Evolutionary conservation across 176 grass and related monocot genomes (phyloP).

Genomic region (Oryza brachyantha): DNA sequence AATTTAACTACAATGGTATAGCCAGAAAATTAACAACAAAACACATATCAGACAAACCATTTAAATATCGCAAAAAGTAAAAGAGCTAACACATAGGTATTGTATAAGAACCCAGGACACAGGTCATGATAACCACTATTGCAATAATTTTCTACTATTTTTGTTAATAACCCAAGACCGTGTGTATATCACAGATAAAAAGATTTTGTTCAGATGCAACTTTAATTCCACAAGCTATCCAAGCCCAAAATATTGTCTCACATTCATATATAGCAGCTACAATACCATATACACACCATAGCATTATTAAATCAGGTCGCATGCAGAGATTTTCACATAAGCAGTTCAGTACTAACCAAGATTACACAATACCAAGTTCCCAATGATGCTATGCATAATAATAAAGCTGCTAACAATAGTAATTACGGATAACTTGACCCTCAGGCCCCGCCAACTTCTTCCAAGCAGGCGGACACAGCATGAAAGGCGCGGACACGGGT

Average conservation of each 20-base stretch:
- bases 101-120: neutral
- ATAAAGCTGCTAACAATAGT: slow-evolving; percentile 12
- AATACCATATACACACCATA: slow-evolving; percentile 41
- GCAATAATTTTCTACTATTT: neutral
- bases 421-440: slow-evolving; percentile 28
- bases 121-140: neutral
- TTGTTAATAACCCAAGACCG: neutral
- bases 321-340: slow-evolving; percentile 25
- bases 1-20: neutral
- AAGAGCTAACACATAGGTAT: neutral
- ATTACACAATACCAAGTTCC: slow-evolving; percentile 44
- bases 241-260: neutral
- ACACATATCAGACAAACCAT: neutral
- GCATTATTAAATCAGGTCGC: slow-evolving; percentile 18
- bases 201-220: neutral
- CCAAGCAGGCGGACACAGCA: neutral
- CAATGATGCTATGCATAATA: slow-evolving; percentile 23
- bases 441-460: slow-evolving; percentile 41
- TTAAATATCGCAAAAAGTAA: neutral
- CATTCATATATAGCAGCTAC: neutral
- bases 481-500: slow-evolving; percentile 8
- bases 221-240: slow-evolving; percentile 13
- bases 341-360: slow-evolving; percentile 10
- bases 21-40: neutral
- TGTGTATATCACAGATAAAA: neutral